A percentile compares a stretch with the other conserved stretches of the same genome.
Evolutionary conservation across 2,329 filamentous ascomycete genomes (phyloP).

Genomic region (Verticillium longisporum): DNA sequence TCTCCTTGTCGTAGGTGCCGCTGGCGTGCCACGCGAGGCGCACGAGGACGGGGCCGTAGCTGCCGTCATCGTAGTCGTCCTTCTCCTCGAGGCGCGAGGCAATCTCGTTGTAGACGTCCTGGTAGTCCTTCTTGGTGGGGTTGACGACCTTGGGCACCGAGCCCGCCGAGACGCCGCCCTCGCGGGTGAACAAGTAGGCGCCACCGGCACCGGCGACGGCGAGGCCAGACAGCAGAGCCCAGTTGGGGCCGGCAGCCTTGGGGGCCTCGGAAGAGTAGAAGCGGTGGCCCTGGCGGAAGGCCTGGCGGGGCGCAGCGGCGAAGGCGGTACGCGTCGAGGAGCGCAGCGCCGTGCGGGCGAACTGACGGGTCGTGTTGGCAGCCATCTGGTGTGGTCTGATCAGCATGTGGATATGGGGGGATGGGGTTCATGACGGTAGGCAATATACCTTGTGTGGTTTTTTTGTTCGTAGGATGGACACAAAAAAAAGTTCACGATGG

Average conservation of each 20-base stretch:
- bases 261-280: constrained; percentile 69
- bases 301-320: constrained; percentile 53
- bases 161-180: constrained; percentile 41
- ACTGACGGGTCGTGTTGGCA: constrained; percentile 42
- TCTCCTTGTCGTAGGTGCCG: constrained; percentile 86
- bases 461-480: background rate
- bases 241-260: constrained; percentile 39
- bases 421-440: background rate
- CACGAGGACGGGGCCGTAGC: constrained; percentile 86
- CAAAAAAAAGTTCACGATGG: constrained; percentile 1
- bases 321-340: constrained; percentile 53
- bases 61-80: constrained; percentile 93
- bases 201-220: constrained; percentile 55
- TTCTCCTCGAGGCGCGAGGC: constrained; percentile 76
- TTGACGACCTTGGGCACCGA: constrained; percentile 46
- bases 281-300: constrained; percentile 69
- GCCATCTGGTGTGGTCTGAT: constrained; percentile 24
- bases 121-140: constrained; percentile 82
- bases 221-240: constrained; percentile 53
- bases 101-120: constrained; percentile 88
- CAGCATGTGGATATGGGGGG: background rate
- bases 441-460: constrained; percentile 4
- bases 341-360: constrained; percentile 53
- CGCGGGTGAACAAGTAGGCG: constrained; percentile 59
- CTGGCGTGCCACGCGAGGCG: constrained; percentile 91